These are phyloP conservation scores for Beauveria sp. DNA, from an alignment of 2,329 filamentous ascomycete species.

Conservation along the genomic window DNA sequence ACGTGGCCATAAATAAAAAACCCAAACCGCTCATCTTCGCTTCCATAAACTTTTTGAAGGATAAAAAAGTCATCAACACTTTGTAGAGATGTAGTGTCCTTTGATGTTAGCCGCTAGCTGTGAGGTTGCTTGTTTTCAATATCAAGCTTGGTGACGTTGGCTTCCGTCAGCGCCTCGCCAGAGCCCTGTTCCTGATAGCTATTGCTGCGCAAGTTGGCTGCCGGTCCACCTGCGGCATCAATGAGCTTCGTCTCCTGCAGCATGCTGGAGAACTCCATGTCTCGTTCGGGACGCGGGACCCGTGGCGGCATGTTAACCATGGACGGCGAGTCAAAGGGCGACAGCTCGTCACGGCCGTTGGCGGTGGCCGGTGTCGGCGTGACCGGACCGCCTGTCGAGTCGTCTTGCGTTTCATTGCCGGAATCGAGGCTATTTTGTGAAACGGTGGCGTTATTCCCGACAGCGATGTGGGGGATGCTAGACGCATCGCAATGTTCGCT, in stretches of 20 bases:
- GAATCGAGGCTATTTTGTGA: conserved; percentile 9
- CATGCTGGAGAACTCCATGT: conserved; percentile 34
- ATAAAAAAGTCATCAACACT: background rate
- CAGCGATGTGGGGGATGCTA: conserved; percentile 31
- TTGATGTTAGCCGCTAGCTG: background rate
- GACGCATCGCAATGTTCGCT: conserved; percentile 35
- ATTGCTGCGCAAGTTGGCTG: conserved; percentile 24
- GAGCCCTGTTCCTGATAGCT: conserved; percentile 27
- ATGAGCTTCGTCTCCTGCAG: conserved; percentile 41
- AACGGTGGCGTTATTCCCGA: conserved; percentile 16
- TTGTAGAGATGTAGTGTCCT: background rate
- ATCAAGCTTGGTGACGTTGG: conserved; percentile 43
- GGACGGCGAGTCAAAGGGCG: conserved; percentile 32
- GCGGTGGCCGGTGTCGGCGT: conserved; percentile 35
- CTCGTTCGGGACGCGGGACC: conserved; percentile 27
- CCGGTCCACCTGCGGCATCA: conserved; percentile 34
- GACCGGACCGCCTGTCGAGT: conserved; percentile 24
- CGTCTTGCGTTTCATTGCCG: conserved; percentile 16
- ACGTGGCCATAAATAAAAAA: background rate
- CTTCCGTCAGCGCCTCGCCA: conserved; percentile 43
- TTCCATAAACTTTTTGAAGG: background rate
- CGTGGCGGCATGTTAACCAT: conserved; percentile 26
- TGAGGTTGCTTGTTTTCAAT: conserved; percentile 22
- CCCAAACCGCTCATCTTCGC: background rate
- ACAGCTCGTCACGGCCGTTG: conserved; percentile 31